Base-by-base conservation (phyloP, 768 basidiomycete species). In the Naganishia kalamii region DNA sequence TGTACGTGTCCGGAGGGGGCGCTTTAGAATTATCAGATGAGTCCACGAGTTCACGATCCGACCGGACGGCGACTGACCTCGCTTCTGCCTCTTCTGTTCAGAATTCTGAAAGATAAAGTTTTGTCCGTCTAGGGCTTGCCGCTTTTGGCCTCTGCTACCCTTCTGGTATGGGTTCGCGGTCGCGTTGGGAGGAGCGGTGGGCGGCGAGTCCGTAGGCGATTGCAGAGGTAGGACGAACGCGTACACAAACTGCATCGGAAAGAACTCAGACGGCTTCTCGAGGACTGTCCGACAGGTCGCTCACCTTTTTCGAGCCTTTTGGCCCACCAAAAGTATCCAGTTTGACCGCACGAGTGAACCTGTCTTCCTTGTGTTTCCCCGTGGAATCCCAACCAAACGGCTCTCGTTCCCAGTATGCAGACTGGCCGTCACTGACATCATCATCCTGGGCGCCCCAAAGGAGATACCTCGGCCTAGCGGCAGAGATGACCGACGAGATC, bases 211-310 rank as follows among this genome's bases (percentile, higher is more conserved):
- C 43, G 68, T 72, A 65, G 41, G 72, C 75, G 15, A 67, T 68
- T 25, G 74, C 80, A 90, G 85, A 0, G 84, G 78, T 59, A 99
- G 88, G 27, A 85, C 86, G 78, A 97, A 98, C 1, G 96, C 96
- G 79, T 99, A 99, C 80, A 96, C 97, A 88, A 91, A 97, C 93
- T 97, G 19, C n/a, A n/a, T n/a, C n/a, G n/a, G n/a, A n/a, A n/a
- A n/a, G n/a, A n/a, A n/a, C n/a, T n/a, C n/a, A n/a, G n/a, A n/a
- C n/a, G n/a, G n/a, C n/a, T n/a, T n/a, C n/a, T n/a, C n/a, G n/a
- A n/a, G n/a, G n/a, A n/a, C n/a, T n/a, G n/a, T n/a, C n/a, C n/a
- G n/a, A n/a, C n/a, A n/a, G 17, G 7, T 21, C 25, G 40, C 35
- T 51, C 11, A 43, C 63, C 25, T 64, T 57, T 25, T 57, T 57